Evolutionary conservation across 345 rosid species (phyloP).

Genomic region (Euphorbia lathyris): DNA sequence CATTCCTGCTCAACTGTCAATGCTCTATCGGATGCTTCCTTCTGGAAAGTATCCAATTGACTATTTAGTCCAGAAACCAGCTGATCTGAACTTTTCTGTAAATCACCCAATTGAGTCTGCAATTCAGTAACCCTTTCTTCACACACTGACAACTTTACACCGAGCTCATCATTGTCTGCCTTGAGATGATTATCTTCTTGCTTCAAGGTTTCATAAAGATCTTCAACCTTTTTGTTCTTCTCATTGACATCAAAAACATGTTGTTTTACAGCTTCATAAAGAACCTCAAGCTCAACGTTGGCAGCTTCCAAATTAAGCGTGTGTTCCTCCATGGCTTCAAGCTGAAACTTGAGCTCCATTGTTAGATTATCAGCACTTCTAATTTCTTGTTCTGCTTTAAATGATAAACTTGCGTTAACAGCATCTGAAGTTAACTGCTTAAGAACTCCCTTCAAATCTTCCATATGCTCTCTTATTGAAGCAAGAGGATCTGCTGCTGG

Average conservation of each 20-base stretch:
- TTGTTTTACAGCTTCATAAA: conserved; percentile 58
- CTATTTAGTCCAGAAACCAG: conserved; percentile 35
- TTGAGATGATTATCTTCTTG: conserved; percentile 38
- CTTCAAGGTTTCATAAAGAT: conserved; percentile 42
- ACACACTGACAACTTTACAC: conserved; percentile 37
- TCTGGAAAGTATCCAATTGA: conserved; percentile 52
- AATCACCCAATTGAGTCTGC: conserved; percentile 55
- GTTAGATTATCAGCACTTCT: conserved; percentile 31
- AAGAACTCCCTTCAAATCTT: conserved; percentile 49
- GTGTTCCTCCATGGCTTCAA: conserved; percentile 49
- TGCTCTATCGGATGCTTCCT: conserved; percentile 49
- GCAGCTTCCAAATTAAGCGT: conserved; percentile 47
- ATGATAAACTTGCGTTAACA: conserved; percentile 34
- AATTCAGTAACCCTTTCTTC: conserved; percentile 42
- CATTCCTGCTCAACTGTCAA: conserved; percentile 50
- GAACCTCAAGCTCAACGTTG: conserved; percentile 54
- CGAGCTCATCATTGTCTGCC: conserved; percentile 51
- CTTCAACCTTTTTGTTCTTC: conserved; percentile 45
- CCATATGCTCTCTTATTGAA: conserved; percentile 42
- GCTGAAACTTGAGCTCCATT: conserved; percentile 43
- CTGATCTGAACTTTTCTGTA: conserved; percentile 46
- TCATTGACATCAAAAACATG: conserved; percentile 37
- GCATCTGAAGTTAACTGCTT: conserved; percentile 55
- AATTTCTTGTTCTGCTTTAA: conserved; percentile 40
- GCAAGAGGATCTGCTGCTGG: conserved; percentile 36